Evolutionary conservation across 106 monocot genomes (phyloP), one percentile per base, ranked within the genome.

Genomic region (Allium fistulosum): DNA sequence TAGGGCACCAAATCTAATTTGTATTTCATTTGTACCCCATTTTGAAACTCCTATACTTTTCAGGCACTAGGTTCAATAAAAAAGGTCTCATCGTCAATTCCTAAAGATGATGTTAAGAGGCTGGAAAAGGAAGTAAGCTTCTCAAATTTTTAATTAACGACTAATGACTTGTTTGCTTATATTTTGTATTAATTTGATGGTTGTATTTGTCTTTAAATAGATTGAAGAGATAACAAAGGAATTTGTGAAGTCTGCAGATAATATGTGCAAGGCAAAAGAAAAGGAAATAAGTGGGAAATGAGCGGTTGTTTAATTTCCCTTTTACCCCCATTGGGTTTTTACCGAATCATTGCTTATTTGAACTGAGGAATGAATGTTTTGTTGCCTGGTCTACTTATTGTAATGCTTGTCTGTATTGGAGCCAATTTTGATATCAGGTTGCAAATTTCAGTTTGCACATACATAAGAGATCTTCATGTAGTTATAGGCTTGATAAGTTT

Each of bases 181-280:
- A 37, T 37, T 37, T 37, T 37, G 37, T 37, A 37, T 37, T 37
- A 37, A 22, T 22, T 22, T 22, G 37, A 37, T 37, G 37, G 37
- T 37, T 37, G 37, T 37, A 37, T 46, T 46, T 64, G 1, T 46
- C 4, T 37, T 57, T 45, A 15, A 13, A 9, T 69, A 48, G 4
- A 49, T 51, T 63, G 45, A 15, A 11, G 63, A 17, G 28, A n/a
- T 13, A 57, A 91, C 95, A 7, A 96, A 96, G 65, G 72, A 73
- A 6, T 96, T 86, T 72, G 74, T 91, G 8, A 96, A 88, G 76
- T 72, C 88, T 3, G 88, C 88, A 12, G 95, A 96, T 56, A 91
- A 88, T 61, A 88, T 96, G 77, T 96, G 88, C 84, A 88, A 88
- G 71, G 85, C 85, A 46, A 96, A 96, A 67, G 94, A 95, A 75